A percentile compares a stretch with the other conserved stretches of the same genome.
phyloP scores from a whole-genome alignment of 306 rosid species.

The Pyrus pyrifolia region DNA sequence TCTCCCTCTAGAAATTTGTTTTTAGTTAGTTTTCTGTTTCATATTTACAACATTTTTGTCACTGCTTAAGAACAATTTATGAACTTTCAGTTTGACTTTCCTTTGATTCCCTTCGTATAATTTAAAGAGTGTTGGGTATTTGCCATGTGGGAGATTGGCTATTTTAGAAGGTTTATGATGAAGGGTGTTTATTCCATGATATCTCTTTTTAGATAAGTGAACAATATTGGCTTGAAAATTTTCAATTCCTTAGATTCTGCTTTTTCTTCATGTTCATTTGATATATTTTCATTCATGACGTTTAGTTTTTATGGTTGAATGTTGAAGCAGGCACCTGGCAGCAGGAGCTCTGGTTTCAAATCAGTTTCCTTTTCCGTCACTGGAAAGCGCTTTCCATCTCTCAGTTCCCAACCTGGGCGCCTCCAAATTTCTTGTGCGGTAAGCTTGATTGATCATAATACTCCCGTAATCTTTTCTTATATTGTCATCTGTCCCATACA shows the following conservation, averaged over 20 bases:
- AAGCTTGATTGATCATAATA: conserved; percentile 10
- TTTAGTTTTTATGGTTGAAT: conserved; percentile 20
- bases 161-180: not conserved
- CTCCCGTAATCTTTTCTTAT: not conserved
- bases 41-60: not conserved
- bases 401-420: conserved; percentile 32
- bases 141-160: not conserved
- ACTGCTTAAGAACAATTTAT: not conserved
- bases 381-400: conserved; percentile 46
- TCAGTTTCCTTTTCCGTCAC: conserved; percentile 55
- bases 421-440: conserved; percentile 61
- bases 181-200: not conserved
- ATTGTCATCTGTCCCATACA: not conserved
- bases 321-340: conserved; percentile 37
- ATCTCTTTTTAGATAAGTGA: not conserved
- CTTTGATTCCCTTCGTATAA: no score
- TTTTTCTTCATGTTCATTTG: not conserved
- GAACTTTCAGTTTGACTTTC: no score
- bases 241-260: not conserved
- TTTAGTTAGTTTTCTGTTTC: not conserved
- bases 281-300: not conserved
- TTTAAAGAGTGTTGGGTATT: not conserved
- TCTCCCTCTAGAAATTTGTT: not conserved
- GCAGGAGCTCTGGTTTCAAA: conserved; percentile 37
- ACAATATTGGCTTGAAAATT: not conserved